Evolutionary conservation across 371 early-diverging fungal genomes (phyloP).

Genomic region (Caulochytrium protostelioides): DNA sequence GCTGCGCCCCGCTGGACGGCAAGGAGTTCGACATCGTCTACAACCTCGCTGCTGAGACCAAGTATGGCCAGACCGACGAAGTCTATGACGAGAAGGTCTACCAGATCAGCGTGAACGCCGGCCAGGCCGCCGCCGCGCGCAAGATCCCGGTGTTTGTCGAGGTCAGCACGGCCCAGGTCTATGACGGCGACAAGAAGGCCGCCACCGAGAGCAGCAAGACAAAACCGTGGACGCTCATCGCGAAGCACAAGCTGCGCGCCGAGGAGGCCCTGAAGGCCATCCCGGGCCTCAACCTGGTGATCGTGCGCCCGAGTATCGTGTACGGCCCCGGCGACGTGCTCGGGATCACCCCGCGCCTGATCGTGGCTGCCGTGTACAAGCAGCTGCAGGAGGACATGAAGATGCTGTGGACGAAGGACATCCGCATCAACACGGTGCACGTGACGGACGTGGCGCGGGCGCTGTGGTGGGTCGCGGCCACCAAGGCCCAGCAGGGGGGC

Average conservation of each 20-base stretch:
- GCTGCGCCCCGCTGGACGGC: conserved; percentile 7
- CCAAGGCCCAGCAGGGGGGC: conserved; percentile 16
- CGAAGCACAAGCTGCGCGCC: conserved; percentile 51
- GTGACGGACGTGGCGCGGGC: conserved; percentile 61
- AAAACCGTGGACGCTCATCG: conserved; percentile 65
- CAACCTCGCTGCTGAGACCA: conserved; percentile 76
- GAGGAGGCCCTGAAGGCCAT: conserved; percentile 51
- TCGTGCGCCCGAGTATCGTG: conserved; percentile 71
- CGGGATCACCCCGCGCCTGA: conserved; percentile 68
- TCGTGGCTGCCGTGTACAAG: conserved; percentile 72
- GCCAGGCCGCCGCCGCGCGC: conserved; percentile 57
- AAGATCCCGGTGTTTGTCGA: conserved; percentile 52
- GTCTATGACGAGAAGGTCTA: conserved; percentile 68
- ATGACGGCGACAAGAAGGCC: conserved; percentile 50
- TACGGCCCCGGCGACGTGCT: conserved; percentile 61
- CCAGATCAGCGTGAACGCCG: conserved; percentile 45
- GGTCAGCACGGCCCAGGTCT: conserved; percentile 70
- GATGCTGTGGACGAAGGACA: conserved; percentile 67
- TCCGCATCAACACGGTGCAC: conserved; percentile 80
- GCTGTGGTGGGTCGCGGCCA: conserved; percentile 37
- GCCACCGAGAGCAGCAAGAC: conserved; percentile 44
- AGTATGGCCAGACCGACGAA: conserved; percentile 61
- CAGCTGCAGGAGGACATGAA: conserved; percentile 65
- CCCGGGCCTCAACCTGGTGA: conserved; percentile 40
- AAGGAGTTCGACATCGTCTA: conserved; percentile 60